These are phyloP conservation scores for Voacanga thouarsii DNA, from an alignment of 257 asterid genomes.

Conservation along the genomic window DNA sequence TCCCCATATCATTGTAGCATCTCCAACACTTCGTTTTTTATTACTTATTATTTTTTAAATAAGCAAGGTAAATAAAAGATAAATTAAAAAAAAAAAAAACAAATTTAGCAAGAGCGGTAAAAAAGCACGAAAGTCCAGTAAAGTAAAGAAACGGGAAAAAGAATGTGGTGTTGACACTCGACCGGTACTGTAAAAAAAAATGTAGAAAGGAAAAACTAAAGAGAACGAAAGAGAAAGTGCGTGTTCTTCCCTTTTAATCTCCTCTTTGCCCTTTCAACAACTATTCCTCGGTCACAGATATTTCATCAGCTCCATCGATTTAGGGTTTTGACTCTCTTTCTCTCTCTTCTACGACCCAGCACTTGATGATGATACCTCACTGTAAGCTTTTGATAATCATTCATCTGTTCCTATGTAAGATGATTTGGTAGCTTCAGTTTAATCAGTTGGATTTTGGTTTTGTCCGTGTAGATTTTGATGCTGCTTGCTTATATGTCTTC, in stretches of 20 bases:
- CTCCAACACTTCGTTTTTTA: no score
- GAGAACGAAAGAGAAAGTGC: constrained; percentile 21
- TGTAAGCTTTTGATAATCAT: constrained; percentile 15
- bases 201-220: background rate
- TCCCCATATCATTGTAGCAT: background rate
- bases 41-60: no score
- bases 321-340: constrained; percentile 39
- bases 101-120: background rate
- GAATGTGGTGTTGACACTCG: constrained; percentile 16
- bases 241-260: constrained; percentile 27
- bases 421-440: background rate
- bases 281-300: constrained; percentile 30
- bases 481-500: background rate
- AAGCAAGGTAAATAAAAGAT: background rate
- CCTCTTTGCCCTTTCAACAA: constrained; percentile 35
- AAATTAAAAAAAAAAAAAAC: no score
- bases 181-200: constrained; percentile 11
- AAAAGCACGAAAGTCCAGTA: background rate
- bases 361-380: constrained; percentile 12
- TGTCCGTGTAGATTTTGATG: background rate
- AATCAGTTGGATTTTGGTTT: background rate
- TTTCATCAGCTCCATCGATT: constrained; percentile 32
- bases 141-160: background rate
- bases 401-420: background rate
- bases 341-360: constrained; percentile 11